Conservation (phyloP, 2,329 filamentous ascomycete species). For the Cladosporium colombiae region DNA sequence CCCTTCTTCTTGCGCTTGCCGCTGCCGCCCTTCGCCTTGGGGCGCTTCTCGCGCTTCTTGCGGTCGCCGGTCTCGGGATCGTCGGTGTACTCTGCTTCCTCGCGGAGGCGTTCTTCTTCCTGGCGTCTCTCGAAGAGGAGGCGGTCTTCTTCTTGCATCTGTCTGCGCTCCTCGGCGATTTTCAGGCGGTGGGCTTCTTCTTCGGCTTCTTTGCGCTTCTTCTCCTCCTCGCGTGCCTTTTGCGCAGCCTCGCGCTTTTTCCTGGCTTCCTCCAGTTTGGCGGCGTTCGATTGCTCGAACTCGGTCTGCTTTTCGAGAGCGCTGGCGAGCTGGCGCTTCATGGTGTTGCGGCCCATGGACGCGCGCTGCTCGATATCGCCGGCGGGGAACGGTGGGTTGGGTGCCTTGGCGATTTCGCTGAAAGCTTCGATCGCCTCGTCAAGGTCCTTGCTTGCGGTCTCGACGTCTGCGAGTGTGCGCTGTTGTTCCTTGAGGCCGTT, state of each 20-base stretch:
- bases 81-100: constrained; percentile 73
- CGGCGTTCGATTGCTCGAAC: constrained; percentile 90
- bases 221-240: constrained; percentile 73
- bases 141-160: constrained; percentile 73
- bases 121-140: constrained; percentile 69
- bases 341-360: constrained; percentile 95
- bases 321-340: constrained; percentile 86
- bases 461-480: constrained; percentile 75
- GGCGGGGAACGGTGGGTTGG: constrained; percentile 83
- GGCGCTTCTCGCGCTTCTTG: constrained; percentile 74
- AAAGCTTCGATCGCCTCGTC: constrained; percentile 80
- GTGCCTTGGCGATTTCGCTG: constrained; percentile 57
- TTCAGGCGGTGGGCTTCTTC: constrained; percentile 75
- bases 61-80: constrained; percentile 81
- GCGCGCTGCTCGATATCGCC: constrained; percentile 91
- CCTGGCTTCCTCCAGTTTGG: constrained; percentile 79
- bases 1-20: constrained; percentile 51
- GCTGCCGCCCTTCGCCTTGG: constrained; percentile 29
- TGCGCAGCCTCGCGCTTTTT: constrained; percentile 79
- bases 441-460: constrained; percentile 76
- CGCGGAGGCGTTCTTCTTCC: constrained; percentile 67
- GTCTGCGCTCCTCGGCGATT: constrained; percentile 81
- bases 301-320: constrained; percentile 81
- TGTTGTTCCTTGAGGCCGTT: constrained; percentile 73
- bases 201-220: constrained; percentile 65